Evolutionary conservation across 1,284 basidiomycete species (phyloP).

Genomic region (Agaricales sp.): DNA sequence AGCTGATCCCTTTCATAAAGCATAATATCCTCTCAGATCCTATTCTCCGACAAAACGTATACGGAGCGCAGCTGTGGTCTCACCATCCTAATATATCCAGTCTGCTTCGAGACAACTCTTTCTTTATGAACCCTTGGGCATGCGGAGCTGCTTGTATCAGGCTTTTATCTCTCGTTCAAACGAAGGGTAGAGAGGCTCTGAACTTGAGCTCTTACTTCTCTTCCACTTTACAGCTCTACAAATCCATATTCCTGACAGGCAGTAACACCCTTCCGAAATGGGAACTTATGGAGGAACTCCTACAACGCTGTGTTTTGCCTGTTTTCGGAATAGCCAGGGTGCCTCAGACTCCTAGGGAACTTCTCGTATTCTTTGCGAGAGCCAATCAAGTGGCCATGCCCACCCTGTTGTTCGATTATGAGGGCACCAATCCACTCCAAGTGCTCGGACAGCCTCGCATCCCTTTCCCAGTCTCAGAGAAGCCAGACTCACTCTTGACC

Average conservation of each 20-base stretch:
- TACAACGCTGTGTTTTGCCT: not conserved
- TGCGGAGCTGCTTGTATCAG: not conserved
- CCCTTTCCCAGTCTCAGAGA: too few relatives aligned
- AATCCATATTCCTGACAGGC: too few relatives aligned
- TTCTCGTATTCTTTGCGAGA: too few relatives aligned
- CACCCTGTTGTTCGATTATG: too few relatives aligned
- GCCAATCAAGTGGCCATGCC: too few relatives aligned
- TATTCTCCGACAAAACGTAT: not conserved
- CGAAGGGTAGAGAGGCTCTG: not conserved
- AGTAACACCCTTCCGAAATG: too few relatives aligned
- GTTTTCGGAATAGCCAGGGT: not conserved
- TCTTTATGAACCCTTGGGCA: slow-evolving; percentile 3
- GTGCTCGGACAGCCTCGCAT: too few relatives aligned
- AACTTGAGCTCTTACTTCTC: not conserved
- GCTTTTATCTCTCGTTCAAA: not conserved
- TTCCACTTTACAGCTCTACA: not conserved
- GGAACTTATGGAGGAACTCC: not conserved
- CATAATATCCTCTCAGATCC: not conserved
- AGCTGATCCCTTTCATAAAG: not conserved
- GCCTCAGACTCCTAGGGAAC: too few relatives aligned
- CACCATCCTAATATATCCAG: not conserved
- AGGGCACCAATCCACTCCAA: too few relatives aligned
- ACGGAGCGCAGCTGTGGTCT: not conserved
- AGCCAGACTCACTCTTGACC: too few relatives aligned
- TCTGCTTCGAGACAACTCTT: not conserved